A percentile compares a stretch with the other conserved stretches of the same genome.
Conservation (phyloP, 2,329 filamentous ascomycete genomes). For the Macroventuria anomochaeta region DNA sequence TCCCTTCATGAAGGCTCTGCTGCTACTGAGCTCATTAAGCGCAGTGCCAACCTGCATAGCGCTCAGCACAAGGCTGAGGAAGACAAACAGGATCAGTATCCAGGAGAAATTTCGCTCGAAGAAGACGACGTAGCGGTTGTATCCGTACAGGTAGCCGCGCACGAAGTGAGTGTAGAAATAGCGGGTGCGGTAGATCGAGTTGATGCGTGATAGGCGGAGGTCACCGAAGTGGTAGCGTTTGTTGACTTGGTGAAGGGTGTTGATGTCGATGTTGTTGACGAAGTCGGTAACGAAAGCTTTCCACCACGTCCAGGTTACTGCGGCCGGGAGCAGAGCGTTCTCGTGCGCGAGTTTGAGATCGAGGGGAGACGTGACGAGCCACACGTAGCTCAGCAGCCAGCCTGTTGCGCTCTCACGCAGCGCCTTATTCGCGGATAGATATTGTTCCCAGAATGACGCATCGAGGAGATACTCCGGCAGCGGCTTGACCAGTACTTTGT, state of each 20-base stretch:
- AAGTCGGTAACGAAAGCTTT: constrained; percentile 41
- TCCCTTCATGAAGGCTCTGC: constrained; percentile 32
- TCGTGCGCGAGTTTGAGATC: constrained; percentile 46
- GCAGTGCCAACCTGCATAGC: constrained; percentile 49
- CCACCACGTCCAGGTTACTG: constrained; percentile 46
- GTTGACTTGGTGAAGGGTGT: constrained; percentile 46
- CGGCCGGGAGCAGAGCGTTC: constrained; percentile 33
- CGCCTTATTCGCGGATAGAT: constrained; percentile 30
- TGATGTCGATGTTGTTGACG: constrained; percentile 34
- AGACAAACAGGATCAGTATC: constrained; percentile 48
- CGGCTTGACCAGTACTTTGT: constrained; percentile 42
- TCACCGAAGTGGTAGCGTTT: constrained; percentile 48
- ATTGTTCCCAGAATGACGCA: constrained; percentile 39
- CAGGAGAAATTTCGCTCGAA: constrained; percentile 49
- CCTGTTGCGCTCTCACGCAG: constrained; percentile 40
- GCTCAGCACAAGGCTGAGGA: constrained; percentile 45
- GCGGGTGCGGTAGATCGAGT: constrained; percentile 44
- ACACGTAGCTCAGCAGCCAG: constrained; percentile 45
- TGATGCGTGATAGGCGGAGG: constrained; percentile 44
- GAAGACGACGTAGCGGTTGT: constrained; percentile 50
- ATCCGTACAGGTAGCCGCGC: constrained; percentile 49
- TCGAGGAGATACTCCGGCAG: constrained; percentile 43
- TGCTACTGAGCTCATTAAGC: constrained; percentile 31
- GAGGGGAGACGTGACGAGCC: constrained; percentile 42
- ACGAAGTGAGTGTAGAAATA: constrained; percentile 45